Conservation (phyloP, 352 stramenopile genomes). For the Phytophthora foliorum region DNA sequence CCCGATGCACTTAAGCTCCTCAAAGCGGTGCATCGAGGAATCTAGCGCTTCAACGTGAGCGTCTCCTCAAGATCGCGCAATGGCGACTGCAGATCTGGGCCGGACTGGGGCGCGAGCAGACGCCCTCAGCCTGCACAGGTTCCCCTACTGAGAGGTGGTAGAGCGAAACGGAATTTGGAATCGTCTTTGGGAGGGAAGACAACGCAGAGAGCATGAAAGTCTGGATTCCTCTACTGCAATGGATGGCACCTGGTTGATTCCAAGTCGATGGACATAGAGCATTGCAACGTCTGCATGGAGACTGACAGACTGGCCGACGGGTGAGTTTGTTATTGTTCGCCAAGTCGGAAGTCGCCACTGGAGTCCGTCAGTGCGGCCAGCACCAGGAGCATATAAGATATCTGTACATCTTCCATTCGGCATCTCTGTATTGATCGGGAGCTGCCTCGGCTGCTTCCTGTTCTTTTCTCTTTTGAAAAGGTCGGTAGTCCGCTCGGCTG, state of each 20-base stretch:
- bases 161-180: too few relatives aligned
- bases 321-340: neutral
- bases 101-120: neutral
- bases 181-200: too few relatives aligned
- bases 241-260: too few relatives aligned
- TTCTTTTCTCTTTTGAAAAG: slow-evolving; percentile 23
- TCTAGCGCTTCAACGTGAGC: slow-evolving; percentile 3
- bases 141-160: slow-evolving; percentile 1
- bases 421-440: slow-evolving; percentile 41
- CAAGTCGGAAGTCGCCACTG: neutral
- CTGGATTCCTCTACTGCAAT: too few relatives aligned
- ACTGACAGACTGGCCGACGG: neutral
- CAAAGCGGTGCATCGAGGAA: slow-evolving; percentile 76
- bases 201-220: too few relatives aligned
- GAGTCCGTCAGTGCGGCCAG: too few relatives aligned
- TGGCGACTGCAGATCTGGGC: slow-evolving; percentile 2
- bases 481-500: slow-evolving; percentile 10
- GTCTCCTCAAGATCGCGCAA: slow-evolving; percentile 31
- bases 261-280: too few relatives aligned
- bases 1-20: slow-evolving; percentile 81
- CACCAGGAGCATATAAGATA: slow-evolving; percentile 5
- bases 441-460: slow-evolving; percentile 7
- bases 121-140: neutral
- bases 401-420: slow-evolving; percentile 38
- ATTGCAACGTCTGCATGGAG: neutral